Evolutionary conservation across 371 early-diverging fungal genomes (phyloP), one percentile per base, ranked within the genome.

Genomic region (Dipsacomyces acuminosporus): DNA sequence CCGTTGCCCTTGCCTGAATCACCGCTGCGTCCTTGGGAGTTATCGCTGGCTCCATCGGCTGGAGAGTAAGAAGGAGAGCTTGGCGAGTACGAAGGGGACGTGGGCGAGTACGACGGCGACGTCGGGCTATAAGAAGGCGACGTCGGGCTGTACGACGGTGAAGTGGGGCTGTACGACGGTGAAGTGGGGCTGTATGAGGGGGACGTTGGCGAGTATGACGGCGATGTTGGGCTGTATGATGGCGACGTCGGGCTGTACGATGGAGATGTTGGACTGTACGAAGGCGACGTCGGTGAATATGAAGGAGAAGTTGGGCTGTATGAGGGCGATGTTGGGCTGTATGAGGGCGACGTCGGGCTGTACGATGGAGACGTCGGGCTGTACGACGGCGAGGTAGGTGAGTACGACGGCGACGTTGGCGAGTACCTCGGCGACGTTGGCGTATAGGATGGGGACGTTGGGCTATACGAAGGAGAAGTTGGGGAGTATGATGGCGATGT

Each of bases 391-490:
- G 73, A 73, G 15, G 82, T 79, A 9, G 85, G 84, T 0, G 77
- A 74, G 59, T 87, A 87, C n/a, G 62, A 71, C 1, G 77, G 92
- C 36, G 81, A 80, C 0, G 89, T 87, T 4, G 92, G 90, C 1
- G 82, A 85, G 70, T 94, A 95, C 11, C 81, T 80, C 18, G 92
- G 94, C 2, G 82, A 82, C 2, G 89, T 86, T 18, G 96, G 95
- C 5, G 86, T 83, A 63, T 85, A 81, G 34, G 64, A 53, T 8
- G 80, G 78, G 21, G 83, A 83, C 9, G 84, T 82, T 13, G 88
- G 85, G 40, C 69, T 51, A 55, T 80, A 85, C 9, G 74, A 67
- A 1, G 90, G 88, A 26, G 79, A 77, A n/a, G 82, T 80, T 14
- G 83, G 80, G 6, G 41, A 45, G 52, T 79, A 82, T 13, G 59